Conservation (phyloP, 2,329 filamentous ascomycete genomes). For the Botrytis aclada region DNA sequence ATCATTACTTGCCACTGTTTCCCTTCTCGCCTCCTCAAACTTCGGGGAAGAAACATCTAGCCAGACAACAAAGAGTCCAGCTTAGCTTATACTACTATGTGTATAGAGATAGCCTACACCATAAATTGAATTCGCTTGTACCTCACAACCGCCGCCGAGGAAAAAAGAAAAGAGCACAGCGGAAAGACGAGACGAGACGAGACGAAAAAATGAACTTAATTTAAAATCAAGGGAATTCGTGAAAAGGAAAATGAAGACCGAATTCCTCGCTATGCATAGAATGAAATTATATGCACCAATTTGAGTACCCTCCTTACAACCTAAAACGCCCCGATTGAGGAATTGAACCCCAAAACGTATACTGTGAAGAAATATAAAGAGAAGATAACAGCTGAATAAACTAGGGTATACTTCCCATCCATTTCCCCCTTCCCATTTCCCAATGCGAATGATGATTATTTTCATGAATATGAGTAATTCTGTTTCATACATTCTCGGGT, state of each 20-base stretch:
- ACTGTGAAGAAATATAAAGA: slow-evolving; percentile 1
- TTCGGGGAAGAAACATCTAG: not conserved
- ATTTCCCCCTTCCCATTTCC: slow-evolving; percentile 21
- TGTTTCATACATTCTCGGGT: not conserved
- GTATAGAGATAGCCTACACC: not conserved
- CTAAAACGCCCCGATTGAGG: slow-evolving; percentile 2
- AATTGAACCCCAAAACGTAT: not conserved
- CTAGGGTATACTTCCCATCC: slow-evolving; percentile 10
- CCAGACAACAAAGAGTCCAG: not conserved
- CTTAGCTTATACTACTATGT: not conserved
- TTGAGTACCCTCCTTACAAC: not conserved
- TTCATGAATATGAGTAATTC: not conserved
- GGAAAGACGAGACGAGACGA: not conserved
- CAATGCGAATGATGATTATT: not conserved
- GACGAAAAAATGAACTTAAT: not conserved
- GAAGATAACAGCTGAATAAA: slow-evolving; percentile 7
- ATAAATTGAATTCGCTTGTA: not conserved
- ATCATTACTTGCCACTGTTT: not conserved
- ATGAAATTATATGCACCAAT: slow-evolving; percentile 2
- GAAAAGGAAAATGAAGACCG: slow-evolving; percentile 14
- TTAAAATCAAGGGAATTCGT: not conserved
- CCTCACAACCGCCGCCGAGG: not conserved
- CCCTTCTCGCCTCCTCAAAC: not conserved
- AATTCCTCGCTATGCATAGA: slow-evolving; percentile 23
- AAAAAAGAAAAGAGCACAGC: not conserved